Base-by-base conservation (phyloP, 805 yeast genomes). In the Zygoascus ofunaensis region DNA sequence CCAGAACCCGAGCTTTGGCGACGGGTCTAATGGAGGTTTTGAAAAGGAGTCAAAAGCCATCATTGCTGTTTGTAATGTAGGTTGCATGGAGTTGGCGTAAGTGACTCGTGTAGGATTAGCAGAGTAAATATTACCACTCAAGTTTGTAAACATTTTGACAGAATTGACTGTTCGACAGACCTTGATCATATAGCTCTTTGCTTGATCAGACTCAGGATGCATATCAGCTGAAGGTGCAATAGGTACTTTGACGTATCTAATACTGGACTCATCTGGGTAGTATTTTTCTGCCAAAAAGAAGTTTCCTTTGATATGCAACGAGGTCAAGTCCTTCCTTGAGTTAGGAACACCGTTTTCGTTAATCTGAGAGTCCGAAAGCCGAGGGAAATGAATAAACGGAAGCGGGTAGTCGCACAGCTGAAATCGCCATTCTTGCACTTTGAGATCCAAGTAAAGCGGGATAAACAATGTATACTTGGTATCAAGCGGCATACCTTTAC, bases 11-110 rank as follows among this genome's bases (percentile, higher is more conserved):
- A 87, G 64, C 53, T 82, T 82, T 3, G 77, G 73, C 1, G 95
- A 85, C 0, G 89, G 89, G 59, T 89, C 97, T 14, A 83, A 64
- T 0, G 94, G 95, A 0, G 95, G 94, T 59, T 90, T 89, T 1
- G 94, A 79, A 57, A 89, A 85, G 37, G 81, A 79, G 54, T 87
- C 95, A 48, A 89, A 73, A 45, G 77, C 81, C 44, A 78, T 65
- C 79, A 84, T 82, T 1, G 80, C 70, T 51, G 86, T 89, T 51
- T 86, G 87, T 24, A 89, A 73, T 1, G 87, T 89, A 15, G 94
- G 87, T 53, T 82, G 86, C 52, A 82, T 80, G 0, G 90, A 82
- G 26, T 79, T 79, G 30, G 94, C 92, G 94, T 95, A 87, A 0
- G 83, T 75, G 32, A 85, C 76, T 24, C 82, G 66, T 0, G 89